Percentiles rank a stretch among this genome's conserved stretches.
phyloP scores from a whole-genome alignment of 257 asterid genomes.

The Ligustrum vulgare region DNA sequence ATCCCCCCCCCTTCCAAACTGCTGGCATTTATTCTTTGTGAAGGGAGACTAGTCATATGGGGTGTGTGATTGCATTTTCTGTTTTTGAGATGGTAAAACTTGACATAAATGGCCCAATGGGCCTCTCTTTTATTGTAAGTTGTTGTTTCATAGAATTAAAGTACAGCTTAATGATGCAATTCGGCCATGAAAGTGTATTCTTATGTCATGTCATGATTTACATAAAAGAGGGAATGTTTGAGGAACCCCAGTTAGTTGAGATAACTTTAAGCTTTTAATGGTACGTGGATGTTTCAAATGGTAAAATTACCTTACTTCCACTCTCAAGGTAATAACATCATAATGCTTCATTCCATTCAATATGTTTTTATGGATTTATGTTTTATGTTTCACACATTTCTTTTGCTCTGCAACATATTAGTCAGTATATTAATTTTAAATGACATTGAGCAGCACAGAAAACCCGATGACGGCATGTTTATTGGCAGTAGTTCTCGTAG shows the following conservation, averaged over 20 bases:
- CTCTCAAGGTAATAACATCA: conserved; percentile 14
- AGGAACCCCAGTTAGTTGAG: background rate
- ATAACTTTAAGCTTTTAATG: background rate
- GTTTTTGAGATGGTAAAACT: background rate
- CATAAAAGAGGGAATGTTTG: background rate
- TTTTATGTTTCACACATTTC: conserved; percentile 8
- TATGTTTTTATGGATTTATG: conserved; percentile 5
- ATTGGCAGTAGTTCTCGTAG: conserved; percentile 90
- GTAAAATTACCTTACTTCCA: conserved; percentile 8
- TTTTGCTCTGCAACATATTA: conserved; percentile 16
- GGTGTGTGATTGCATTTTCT: background rate
- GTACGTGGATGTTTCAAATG: conserved; percentile 1
- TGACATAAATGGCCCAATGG: conserved; percentile 1
- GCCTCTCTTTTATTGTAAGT: background rate
- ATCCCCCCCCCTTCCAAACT: background rate
- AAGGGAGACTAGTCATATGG: background rate
- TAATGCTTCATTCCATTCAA: conserved; percentile 14
- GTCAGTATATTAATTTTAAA: conserved; percentile 19
- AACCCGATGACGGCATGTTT: conserved; percentile 85
- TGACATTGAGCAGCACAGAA: conserved; percentile 71
- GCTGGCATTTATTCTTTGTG: background rate
- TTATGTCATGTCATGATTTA: conserved; percentile 8
- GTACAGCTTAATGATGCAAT: background rate
- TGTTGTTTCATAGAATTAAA: background rate
- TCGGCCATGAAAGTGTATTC: background rate